A percentile compares a stretch with the other conserved stretches of the same genome.
Conservation (phyloP, 176 grass and related monocot genomes). For the Cymbopogon citratus region DNA sequence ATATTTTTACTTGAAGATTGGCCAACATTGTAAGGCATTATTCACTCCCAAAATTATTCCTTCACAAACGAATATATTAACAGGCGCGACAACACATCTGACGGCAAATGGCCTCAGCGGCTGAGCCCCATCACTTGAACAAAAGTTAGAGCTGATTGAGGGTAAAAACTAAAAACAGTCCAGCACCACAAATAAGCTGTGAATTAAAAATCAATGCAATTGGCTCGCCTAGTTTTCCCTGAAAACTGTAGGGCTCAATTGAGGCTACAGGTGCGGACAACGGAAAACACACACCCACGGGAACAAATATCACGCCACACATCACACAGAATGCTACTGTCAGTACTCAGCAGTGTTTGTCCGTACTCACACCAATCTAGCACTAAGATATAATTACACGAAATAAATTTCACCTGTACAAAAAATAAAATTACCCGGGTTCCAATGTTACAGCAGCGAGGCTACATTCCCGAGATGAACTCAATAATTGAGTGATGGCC, state of each 20-base stretch:
- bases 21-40: too few relatives aligned
- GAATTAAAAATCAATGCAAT: background rate
- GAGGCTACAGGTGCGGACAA: background rate
- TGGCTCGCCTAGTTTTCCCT: background rate
- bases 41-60: too few relatives aligned
- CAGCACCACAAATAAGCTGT: background rate
- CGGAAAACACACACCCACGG: background rate
- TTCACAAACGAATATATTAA: too few relatives aligned
- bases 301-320: background rate
- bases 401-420: constrained; percentile 50
- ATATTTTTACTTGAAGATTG: too few relatives aligned
- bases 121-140: too few relatives aligned
- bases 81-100: too few relatives aligned
- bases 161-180: background rate
- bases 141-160: too few relatives aligned
- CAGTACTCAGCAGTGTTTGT: background rate
- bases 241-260: background rate
- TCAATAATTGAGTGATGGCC: constrained; percentile 14
- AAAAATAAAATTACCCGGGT: constrained; percentile 18
- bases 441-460: constrained; percentile 30
- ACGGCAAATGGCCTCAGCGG: too few relatives aligned
- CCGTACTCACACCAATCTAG: constrained; percentile 29
- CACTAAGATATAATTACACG: constrained; percentile 49
- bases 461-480: constrained; percentile 1
- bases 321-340: background rate